These are phyloP conservation scores for Tricholoma saponaceum DNA, from an alignment of 768 basidiomycete genomes.

Conservation along the genomic window DNA sequence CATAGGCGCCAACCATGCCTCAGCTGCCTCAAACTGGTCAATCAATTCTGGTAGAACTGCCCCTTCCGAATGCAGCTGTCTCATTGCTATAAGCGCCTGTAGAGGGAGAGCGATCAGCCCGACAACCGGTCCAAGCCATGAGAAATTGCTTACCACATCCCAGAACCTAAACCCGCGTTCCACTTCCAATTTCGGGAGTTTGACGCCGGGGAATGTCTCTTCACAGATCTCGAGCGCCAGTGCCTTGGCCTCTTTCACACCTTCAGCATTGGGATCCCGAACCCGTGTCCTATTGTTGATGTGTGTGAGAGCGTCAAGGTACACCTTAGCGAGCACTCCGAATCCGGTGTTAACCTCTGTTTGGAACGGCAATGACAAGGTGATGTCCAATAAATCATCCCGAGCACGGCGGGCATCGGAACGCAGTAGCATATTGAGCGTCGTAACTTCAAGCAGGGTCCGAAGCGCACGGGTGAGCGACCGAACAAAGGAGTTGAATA, in stretches of 20 bases:
- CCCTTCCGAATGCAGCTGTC: slow-evolving; percentile 80
- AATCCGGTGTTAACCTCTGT: slow-evolving; percentile 97
- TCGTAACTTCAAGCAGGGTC: slow-evolving; percentile 85
- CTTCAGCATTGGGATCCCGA: slow-evolving; percentile 71
- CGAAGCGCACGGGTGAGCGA: slow-evolving; percentile 88
- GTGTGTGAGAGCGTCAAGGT: slow-evolving; percentile 89
- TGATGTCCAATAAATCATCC: slow-evolving; percentile 90
- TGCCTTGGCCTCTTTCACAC: slow-evolving; percentile 77
- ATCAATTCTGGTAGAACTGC: slow-evolving; percentile 83
- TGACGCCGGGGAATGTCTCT: slow-evolving; percentile 91
- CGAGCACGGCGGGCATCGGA: slow-evolving; percentile 82
- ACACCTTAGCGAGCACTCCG: slow-evolving; percentile 95
- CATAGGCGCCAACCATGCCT: slow-evolving; percentile 92
- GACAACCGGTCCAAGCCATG: slow-evolving; percentile 5
- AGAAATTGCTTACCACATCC: slow-evolving; percentile 76
- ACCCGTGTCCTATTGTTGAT: slow-evolving; percentile 78
- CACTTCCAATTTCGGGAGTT: slow-evolving; percentile 81
- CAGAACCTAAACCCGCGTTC: slow-evolving; percentile 98
- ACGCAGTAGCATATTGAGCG: slow-evolving; percentile 89
- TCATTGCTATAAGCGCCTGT: slow-evolving; percentile 84
- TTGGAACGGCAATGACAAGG: slow-evolving; percentile 92
- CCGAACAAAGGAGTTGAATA: slow-evolving; percentile 97
- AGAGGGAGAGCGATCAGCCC: slow-evolving; percentile 12
- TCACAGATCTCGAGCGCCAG: slow-evolving; percentile 91
- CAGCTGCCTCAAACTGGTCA: slow-evolving; percentile 94